Evolutionary conservation across 2,329 filamentous ascomycete genomes (phyloP).

Genomic region (Ambrosiella beaveri): DNA sequence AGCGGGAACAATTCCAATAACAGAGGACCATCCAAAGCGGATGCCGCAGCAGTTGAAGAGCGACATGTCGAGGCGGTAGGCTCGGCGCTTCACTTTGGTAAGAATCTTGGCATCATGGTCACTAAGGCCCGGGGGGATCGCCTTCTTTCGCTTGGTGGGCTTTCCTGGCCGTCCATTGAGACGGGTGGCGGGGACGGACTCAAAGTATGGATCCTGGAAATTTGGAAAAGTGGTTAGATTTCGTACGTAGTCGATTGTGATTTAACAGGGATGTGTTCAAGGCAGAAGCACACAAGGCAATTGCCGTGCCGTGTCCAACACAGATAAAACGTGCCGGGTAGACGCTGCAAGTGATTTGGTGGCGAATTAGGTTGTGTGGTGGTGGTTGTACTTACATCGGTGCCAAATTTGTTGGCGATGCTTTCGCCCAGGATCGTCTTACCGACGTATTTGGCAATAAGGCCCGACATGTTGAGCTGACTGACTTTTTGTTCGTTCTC

Average conservation of each 20-base stretch:
- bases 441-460: slow-evolving; percentile 35
- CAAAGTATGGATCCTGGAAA: slow-evolving; percentile 72
- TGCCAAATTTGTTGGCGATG: slow-evolving; percentile 39
- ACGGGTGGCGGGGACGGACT: slow-evolving; percentile 58
- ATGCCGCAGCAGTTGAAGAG: slow-evolving; percentile 70
- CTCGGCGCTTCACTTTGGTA: slow-evolving; percentile 68
- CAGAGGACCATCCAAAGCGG: slow-evolving; percentile 73
- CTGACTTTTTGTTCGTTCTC: neutral
- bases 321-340: neutral
- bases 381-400: slow-evolving; percentile 26
- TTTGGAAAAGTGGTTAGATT: neutral
- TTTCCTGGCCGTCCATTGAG: slow-evolving; percentile 52
- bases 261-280: neutral
- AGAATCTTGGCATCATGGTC: slow-evolving; percentile 66
- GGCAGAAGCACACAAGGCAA: no score
- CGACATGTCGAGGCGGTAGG: slow-evolving; percentile 71
- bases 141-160: slow-evolving; percentile 69
- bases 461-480: slow-evolving; percentile 28
- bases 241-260: neutral
- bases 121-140: slow-evolving; percentile 66
- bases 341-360: neutral
- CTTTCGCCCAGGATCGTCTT: slow-evolving; percentile 41
- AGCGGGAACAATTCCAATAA: slow-evolving; percentile 71
- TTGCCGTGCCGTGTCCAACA: neutral
- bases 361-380: neutral